These are phyloP conservation scores for Leccinellum luteum DNA, from an alignment of 768 basidiomycete species.

Conservation along the genomic window DNA sequence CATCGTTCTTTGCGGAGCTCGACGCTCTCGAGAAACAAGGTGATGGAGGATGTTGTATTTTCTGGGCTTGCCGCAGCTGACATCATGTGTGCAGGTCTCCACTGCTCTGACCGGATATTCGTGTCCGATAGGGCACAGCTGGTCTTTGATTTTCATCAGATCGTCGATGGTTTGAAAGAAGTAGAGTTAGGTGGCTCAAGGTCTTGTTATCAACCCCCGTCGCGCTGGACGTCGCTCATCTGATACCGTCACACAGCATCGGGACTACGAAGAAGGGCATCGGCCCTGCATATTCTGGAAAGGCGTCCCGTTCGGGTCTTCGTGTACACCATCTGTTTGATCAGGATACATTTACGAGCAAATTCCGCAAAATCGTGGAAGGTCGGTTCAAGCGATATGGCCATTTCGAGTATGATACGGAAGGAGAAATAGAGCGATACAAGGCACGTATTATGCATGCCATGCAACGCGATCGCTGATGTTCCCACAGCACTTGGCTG, in stretches of 20 bases:
- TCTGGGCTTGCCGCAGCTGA: constrained; percentile 2
- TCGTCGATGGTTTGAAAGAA: constrained; percentile 98
- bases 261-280: constrained; percentile 98
- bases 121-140: constrained; percentile 96
- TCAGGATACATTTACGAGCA: constrained; percentile 75
- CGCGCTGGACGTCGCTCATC: neutral
- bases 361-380: constrained; percentile 95
- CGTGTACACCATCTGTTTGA: constrained; percentile 97
- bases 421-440: constrained; percentile 92
- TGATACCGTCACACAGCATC: constrained; percentile 51
- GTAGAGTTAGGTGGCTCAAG: constrained; percentile 91
- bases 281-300: constrained; percentile 97
- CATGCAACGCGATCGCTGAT: neutral
- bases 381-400: constrained; percentile 98
- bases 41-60: constrained; percentile 26
- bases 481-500: constrained; percentile 64
- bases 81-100: constrained; percentile 56
- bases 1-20: constrained; percentile 91
- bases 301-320: constrained; percentile 93
- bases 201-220: constrained; percentile 34
- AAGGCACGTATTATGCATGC: constrained; percentile 50
- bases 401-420: constrained; percentile 97
- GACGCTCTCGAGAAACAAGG: constrained; percentile 85
- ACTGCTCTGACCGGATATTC: constrained; percentile 81
- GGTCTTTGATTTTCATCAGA: constrained; percentile 99